Evolutionary conservation across 1,284 basidiomycete species (phyloP), one percentile per base, ranked within the genome.

Genomic region (Cryptococcus neoformans): DNA sequence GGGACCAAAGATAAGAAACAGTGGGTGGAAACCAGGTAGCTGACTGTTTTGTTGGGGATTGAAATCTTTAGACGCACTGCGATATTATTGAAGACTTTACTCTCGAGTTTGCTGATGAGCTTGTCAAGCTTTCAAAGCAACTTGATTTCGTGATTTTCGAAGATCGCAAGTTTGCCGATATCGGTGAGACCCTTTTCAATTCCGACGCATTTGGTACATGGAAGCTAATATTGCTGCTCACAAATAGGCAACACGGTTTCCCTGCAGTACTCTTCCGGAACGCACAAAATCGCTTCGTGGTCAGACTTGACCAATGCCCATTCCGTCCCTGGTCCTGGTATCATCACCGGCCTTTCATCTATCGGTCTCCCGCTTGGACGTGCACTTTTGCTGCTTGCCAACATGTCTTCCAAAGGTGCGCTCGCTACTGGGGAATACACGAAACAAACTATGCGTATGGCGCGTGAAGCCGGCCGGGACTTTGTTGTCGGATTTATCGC

Each of bases 91-190:
- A 92, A 67, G 93, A 99, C 78, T 99, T 95, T 72, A 87, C 92
- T 42, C 77, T 80, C 16, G 83, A 84, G 12, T 79, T 98, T 46
- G 84, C 95, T 55, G 79, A 85, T 37, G 81, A 84, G 59, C 82
- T 99, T 44, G 81, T 85, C 58, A 80, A 80, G 48, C 83, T 99
- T 10, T 87, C 88, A 70, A 72, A 79, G 49, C 87, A 90, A 75
- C 87, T 96, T 66, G 91, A 98, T 70, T 99, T 99, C 78, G 77
- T 97, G 56, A 95, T 98, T 71, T 99, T 99, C 66, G 95, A 99
- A 79, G 96, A 99, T 80, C 83, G 96, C 65, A 99, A 99, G 78
- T 99, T 99, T 72, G 96, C 96, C 21, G 96, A 99, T 78, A 99
- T 99, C 61, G 95, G 94, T 92, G 66, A 62, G 82, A 75, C 35